These are phyloP conservation scores for Lagerstroemia speciosa DNA, from an alignment of 345 rosid species.

Conservation along the genomic window DNA sequence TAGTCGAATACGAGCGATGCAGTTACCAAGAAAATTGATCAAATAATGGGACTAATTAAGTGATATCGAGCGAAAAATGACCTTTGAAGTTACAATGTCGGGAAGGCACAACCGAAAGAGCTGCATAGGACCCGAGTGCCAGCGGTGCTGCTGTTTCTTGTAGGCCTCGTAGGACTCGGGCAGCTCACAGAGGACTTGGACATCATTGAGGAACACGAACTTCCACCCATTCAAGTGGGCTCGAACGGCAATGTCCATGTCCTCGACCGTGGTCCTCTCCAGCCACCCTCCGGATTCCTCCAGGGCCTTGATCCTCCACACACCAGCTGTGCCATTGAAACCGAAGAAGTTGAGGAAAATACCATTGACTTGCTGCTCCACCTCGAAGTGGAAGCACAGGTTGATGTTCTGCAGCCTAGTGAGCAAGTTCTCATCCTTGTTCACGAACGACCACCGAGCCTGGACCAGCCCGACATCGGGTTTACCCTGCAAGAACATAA, in stretches of 20 bases:
- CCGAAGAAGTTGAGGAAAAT: conserved; percentile 73
- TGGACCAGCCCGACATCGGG: conserved; percentile 77
- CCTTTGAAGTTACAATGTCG: conserved; percentile 67
- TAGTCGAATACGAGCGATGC: neutral
- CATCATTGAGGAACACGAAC: conserved; percentile 71
- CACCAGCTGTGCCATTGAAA: conserved; percentile 90
- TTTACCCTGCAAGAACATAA: conserved; percentile 49
- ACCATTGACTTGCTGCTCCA: conserved; percentile 87
- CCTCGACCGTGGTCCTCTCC: conserved; percentile 87
- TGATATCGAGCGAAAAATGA: conserved; percentile 4
- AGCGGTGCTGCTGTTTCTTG: conserved; percentile 81
- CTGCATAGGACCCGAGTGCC: conserved; percentile 98
- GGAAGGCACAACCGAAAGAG: conserved; percentile 77
- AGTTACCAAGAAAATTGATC: neutral
- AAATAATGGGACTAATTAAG: neutral
- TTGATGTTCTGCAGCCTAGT: conserved; percentile 88
- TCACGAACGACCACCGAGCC: conserved; percentile 85
- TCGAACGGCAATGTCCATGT: conserved; percentile 88
- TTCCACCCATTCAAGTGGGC: conserved; percentile 89
- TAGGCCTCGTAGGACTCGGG: conserved; percentile 88
- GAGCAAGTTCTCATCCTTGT: conserved; percentile 86
- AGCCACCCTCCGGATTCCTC: conserved; percentile 93
- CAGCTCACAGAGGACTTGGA: conserved; percentile 64
- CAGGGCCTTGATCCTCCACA: conserved; percentile 79
- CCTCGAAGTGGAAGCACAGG: conserved; percentile 86